Base-by-base conservation (phyloP, 2,329 filamentous ascomycete species). In the Diaporthe amygdali region DNA sequence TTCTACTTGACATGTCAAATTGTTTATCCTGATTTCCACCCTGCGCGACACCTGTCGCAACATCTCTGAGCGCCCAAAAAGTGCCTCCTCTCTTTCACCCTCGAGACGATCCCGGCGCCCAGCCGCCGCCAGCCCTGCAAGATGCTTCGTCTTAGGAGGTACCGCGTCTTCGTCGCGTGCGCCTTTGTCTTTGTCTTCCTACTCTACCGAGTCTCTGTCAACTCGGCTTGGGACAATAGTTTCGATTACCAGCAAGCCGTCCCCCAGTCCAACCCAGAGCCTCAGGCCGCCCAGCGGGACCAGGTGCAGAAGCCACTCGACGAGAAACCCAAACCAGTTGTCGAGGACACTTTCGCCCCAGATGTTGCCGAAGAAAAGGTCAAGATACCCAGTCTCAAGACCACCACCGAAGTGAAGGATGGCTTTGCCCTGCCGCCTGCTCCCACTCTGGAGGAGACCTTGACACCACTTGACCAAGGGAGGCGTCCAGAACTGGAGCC, bases 111-210 rank as follows among this genome's bases (percentile, higher is more conserved):
- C 22, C 32, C 32, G 34, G 17, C 49, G 12, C 15, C n/a, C 39
- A 14, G 5, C 25, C 55, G 5, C 25, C 55, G n/a, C 37, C 34
- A 49, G 20, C 49, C 17, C 2, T 5, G 6, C 59, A 71, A 52
- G 51, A 90, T 92, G 86, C 80, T 88, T 71, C 88, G 91, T 66
- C 84, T 88, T 73, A 82, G 91, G 76, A 85, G 90, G 78, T 91
- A 91, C 77, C 87, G 91, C 71, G 83, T 90, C 70, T 90, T 91
- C 73, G 79, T 89, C 41, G 78, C 89, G 72, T 86, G 87, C 75
- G 86, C 89, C 68, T 80, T 88, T 73, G 78, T 91, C 70, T 79
- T 89, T 63, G 80, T 90, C 63, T 82, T 92, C 72, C 83, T 89
- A 66, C 80, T 90, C 66, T 87, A 87, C 76, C 86, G 86, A 71